Evolutionary conservation across 2,329 filamentous ascomycete genomes (phyloP), one percentile per base, ranked within the genome.

Genomic region (Beauveria pseudobassiana): DNA sequence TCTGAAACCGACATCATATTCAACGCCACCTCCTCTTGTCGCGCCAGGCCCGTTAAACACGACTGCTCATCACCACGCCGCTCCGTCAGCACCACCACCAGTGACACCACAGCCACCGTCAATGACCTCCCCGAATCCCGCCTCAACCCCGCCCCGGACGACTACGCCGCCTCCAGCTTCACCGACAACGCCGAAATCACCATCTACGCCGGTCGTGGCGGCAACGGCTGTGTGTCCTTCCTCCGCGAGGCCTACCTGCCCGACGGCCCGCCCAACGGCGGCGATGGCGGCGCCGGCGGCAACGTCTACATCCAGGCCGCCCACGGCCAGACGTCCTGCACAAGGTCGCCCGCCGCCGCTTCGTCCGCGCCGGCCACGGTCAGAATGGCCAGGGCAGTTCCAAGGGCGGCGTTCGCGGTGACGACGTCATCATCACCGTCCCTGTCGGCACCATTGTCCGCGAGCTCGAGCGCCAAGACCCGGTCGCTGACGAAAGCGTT

Each of bases 271-370:
- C 86, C 95, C 10, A 98, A 99, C 73, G 95, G 95, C 54, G 95
- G 95, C 63, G 92, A 99, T 71, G 95, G 95, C 48, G 95, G 95
- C 5, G 89, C 86, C 61, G 95, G 95, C 64, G 95, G 95, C 45
- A 96, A 89, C 69, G 81, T 99, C 66, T 98, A 96, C 73, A 96
- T 99, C 62, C 93, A 98, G 75, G 93, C 95, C 8, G 86, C 96
- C 1, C 87, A 89, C 60, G 91, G 92, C 63, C 90, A 98, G 75
- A 98, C 92, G 0, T 96, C 91, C 59, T 99, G 64, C 93, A 98
- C 76, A 98, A 97, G 76, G 80, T 99, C 10, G 88, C 91, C 1
- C 82, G 93, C 46, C 81, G 88, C 67, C 86, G 90, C 2, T 84
- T 91, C 61, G 75, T 93, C 56, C 87, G 89, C 63, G 91, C 90